Base-by-base conservation (phyloP, 176 grass and related monocot species). In the Aegilops longissima region DNA sequence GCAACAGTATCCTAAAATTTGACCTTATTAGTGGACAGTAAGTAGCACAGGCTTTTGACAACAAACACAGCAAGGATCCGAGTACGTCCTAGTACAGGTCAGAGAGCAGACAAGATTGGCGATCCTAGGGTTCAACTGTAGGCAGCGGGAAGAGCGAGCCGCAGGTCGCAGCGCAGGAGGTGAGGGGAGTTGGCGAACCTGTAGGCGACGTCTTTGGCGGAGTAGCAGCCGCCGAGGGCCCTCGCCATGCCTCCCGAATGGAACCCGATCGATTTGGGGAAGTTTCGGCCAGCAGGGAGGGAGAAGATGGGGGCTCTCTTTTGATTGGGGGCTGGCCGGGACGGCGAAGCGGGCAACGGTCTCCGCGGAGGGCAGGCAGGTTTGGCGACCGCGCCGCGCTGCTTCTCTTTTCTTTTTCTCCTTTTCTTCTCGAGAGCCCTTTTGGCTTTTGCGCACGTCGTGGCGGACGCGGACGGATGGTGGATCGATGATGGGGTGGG, bases 141-240 rank as follows among this genome's bases (percentile, higher is more conserved):
- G 49, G 16, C n/a, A 64, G 18, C n/a, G 2, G 14, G 8, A 5
- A 20, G 5, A 14, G 30, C 30, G 3, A 31, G 2, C 3, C 30
- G 30, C 30, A 27, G 27, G 27, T 27, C 27, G 27, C 27, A 27
- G 27, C 27, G 27, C 27, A 31, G 30, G 30, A 31, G 30, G 30
- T 31, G 30, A 31, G 34, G 34, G 79, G 24, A 17, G n/a, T 9
- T 0, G 2, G 72, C 74, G 59, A 62, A 95, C 93, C 93, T 87
- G 84, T 95, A 95, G 82, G 88, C 45, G 65, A 95, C 93, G 61
- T 95, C 93, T 6, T 86, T 87, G 61, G 31, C 21, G 71, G 93
- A 94, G 82, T 80, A 82, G 73, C 35, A 75, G 58, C 80, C 72
- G 35, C 80, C 70, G 86, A 90, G 85, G 20, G 67, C 9, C 83